These are phyloP conservation scores for Naegleria lovaniensis DNA, from an alignment of 208 protist genomes.

Conservation along the genomic window DNA sequence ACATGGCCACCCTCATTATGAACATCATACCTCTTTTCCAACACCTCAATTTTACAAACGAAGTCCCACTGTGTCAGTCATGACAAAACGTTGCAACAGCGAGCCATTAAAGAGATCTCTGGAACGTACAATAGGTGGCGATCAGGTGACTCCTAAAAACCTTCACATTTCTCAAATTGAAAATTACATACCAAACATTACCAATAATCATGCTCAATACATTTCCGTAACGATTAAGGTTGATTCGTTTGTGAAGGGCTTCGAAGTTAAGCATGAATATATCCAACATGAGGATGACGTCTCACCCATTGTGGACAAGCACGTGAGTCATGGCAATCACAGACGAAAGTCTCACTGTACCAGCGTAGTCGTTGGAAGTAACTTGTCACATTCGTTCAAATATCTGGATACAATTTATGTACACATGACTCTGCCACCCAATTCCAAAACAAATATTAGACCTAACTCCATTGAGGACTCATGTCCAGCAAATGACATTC, in stretches of 20 bases:
- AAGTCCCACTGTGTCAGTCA: no score
- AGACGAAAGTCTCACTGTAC: not conserved
- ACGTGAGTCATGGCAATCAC: not conserved
- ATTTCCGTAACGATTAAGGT: not conserved
- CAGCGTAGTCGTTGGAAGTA: not conserved
- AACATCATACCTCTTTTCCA: no score
- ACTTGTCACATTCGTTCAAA: not conserved
- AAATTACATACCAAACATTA: not conserved
- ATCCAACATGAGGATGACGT: not conserved
- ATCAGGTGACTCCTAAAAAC: not conserved
- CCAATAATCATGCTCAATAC: not conserved
- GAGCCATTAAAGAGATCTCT: no score
- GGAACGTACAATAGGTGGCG: no score
- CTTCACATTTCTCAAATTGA: not conserved
- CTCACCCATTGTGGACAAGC: not conserved
- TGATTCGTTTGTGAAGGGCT: not conserved
- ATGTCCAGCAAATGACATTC: not conserved
- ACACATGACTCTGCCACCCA: not conserved
- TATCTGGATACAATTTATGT: not conserved
- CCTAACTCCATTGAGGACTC: not conserved
- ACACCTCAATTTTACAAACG: no score
- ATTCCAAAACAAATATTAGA: not conserved
- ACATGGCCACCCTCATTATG: no score
- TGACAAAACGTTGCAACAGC: no score
- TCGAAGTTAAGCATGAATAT: not conserved